Base-by-base conservation (phyloP, 768 basidiomycete species). In the Tremella mesenterica region DNA sequence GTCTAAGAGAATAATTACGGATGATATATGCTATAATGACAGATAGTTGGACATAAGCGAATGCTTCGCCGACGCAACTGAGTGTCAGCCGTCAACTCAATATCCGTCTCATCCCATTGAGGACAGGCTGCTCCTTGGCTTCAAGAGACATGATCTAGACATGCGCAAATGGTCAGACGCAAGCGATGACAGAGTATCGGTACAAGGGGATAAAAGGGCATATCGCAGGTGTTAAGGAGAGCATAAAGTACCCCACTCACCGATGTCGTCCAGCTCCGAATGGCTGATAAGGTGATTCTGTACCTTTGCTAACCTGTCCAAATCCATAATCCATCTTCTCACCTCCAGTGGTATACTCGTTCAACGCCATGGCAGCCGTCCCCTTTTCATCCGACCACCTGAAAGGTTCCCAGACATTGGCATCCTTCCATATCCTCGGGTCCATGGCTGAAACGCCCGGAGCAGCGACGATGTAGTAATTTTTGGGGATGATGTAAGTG, bases 271-370 rank as follows among this genome's bases (percentile, higher is more conserved):
- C 95, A 48, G 95, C 93, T 57, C 95, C 95, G 65, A 99, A 99
- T 1, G 95, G 95, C 71, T 95, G 88, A 73, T 97, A 96, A 45
- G 88, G 89, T 62, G 85, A 88, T 53, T 92, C 88, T 5, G 92
- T 96, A 46, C 92, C 92, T 76, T 96, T 96, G 77, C 85, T 88
- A 48, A 99, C 86, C 56, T 84, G 81, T 49, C 95, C 95, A 73
- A 88, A 99, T 1, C 95, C 95, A 66, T 85, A 99, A 73, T 99
- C 95, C 56, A 97, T 78, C 77, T 91, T 91, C 74, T 93, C 88
- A 52, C 88, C 85, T 5, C 38, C 38, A 18, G 26, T 18, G 13
- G 45, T 49, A 54, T 95, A 90, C 59, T 80, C 78, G 64, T 81
- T 82, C 65, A 81, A 81, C 14, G 89, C 89, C 69, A 83, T 79